A percentile compares a stretch with the other conserved stretches of the same genome.
Conservation (phyloP, 495 filamentous ascomycete species). For the Hypoxylon rickii region DNA sequence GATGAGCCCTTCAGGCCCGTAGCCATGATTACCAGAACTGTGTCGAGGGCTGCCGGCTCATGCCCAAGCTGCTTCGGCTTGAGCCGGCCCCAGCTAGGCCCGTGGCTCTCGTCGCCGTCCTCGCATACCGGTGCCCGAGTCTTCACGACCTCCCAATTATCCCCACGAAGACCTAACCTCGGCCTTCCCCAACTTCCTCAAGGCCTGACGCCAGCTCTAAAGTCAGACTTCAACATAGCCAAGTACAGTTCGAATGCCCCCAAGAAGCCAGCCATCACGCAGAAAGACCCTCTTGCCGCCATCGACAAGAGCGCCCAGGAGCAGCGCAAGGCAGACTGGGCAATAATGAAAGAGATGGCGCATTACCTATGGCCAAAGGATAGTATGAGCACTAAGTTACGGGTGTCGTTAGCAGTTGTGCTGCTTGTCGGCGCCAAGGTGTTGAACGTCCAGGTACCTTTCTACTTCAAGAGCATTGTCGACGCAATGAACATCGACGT, state of each 20-base stretch:
- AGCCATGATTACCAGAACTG: constrained; percentile 24
- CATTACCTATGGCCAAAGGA: constrained; percentile 94
- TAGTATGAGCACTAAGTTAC: constrained; percentile 76
- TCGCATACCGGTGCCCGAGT: constrained; percentile 9
- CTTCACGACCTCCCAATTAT: constrained; percentile 21
- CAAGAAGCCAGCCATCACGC: constrained; percentile 25
- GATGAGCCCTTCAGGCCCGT: constrained; percentile 1
- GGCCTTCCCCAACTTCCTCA: background rate
- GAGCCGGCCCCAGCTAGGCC: constrained; percentile 18
- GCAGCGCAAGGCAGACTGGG: constrained; percentile 96
- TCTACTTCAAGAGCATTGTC: constrained; percentile 98
- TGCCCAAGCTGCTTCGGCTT: constrained; percentile 18
- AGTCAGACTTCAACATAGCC: background rate
- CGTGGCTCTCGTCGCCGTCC: constrained; percentile 15
- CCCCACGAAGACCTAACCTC: constrained; percentile 4
- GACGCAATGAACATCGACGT: constrained; percentile 98
- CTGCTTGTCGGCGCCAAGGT: constrained; percentile 90
- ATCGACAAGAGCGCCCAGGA: constrained; percentile 69
- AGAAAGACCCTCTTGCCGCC: constrained; percentile 45
- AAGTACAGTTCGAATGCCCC: constrained; percentile 15
- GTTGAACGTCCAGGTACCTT: constrained; percentile 95
- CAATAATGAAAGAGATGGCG: constrained; percentile 97
- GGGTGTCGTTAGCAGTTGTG: constrained; percentile 79
- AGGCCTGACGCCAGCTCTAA: background rate
- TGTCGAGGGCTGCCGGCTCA: constrained; percentile 17